Conservation (phyloP, 805 yeast genomes). For the Lachancea quebecensis region DNA sequence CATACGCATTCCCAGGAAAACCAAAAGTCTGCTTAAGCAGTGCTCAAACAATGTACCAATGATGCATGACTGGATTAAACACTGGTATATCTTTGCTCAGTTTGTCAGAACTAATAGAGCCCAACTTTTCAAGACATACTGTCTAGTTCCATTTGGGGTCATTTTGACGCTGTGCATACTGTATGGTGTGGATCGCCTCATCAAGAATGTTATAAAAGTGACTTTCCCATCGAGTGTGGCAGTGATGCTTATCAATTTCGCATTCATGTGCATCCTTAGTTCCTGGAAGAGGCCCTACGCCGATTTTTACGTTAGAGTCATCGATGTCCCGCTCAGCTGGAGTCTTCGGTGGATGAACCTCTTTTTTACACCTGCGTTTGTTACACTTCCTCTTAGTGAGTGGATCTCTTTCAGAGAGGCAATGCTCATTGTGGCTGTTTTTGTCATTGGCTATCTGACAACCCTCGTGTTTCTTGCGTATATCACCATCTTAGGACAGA, state of each 20-base stretch:
- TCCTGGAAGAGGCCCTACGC: conserved; percentile 13
- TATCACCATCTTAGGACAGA: conserved; percentile 39
- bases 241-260: conserved; percentile 20
- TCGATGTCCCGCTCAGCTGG: conserved; percentile 60
- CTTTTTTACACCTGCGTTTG: conserved; percentile 72
- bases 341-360: conserved; percentile 70
- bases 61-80: conserved; percentile 1
- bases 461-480: conserved; percentile 46
- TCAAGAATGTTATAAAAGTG: conserved; percentile 15
- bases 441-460: conserved; percentile 55
- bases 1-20: too few relatives aligned
- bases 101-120: conserved; percentile 9
- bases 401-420: conserved; percentile 62
- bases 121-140: conserved; percentile 14
- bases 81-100: conserved; percentile 12
- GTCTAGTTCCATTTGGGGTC: conserved; percentile 16
- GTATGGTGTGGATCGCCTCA: conserved; percentile 19
- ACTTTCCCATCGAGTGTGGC: conserved; percentile 22
- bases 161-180: conserved; percentile 14
- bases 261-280: conserved; percentile 14
- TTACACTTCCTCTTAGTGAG: conserved; percentile 61
- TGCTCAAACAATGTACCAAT: neutral
- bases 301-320: conserved; percentile 13
- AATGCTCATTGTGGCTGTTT: conserved; percentile 66
- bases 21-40: too few relatives aligned